phyloP scores from a whole-genome alignment of 202 grass and related monocot species.

The Musa balbisiana region DNA sequence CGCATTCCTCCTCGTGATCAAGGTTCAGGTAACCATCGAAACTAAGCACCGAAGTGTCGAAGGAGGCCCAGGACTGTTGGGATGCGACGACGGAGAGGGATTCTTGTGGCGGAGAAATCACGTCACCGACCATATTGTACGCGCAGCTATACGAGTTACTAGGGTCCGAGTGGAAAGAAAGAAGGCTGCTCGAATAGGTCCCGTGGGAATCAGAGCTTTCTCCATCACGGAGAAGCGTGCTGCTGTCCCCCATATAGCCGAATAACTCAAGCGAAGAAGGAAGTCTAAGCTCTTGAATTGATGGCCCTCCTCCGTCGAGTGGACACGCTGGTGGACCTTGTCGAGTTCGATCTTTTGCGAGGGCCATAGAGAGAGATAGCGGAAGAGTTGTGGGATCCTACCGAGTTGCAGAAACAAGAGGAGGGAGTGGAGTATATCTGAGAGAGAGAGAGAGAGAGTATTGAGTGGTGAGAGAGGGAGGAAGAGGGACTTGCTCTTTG shows the following conservation, averaged over 20 bases:
- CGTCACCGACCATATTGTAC: background rate
- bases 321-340: constrained; percentile 1
- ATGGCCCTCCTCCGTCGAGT: constrained; percentile 10
- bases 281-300: constrained; percentile 3
- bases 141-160: background rate
- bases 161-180: background rate
- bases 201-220: constrained; percentile 32
- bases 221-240: constrained; percentile 19
- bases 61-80: constrained; percentile 15
- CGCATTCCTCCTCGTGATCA: constrained; percentile 39
- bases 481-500: no score
- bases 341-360: constrained; percentile 24
- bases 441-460: background rate
- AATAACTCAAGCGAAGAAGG: constrained; percentile 17
- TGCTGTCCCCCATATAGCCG: no score
- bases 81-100: background rate
- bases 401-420: no score
- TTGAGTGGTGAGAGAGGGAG: no score
- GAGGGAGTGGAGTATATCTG: background rate
- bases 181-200: constrained; percentile 14
- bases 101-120: background rate
- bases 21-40: constrained; percentile 36
- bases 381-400: no score
- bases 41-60: constrained; percentile 72
- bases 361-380: constrained; percentile 11